These are phyloP conservation scores for Blastobotrys indianensis DNA, from an alignment of 1,139 yeast species.

Conservation along the genomic window DNA sequence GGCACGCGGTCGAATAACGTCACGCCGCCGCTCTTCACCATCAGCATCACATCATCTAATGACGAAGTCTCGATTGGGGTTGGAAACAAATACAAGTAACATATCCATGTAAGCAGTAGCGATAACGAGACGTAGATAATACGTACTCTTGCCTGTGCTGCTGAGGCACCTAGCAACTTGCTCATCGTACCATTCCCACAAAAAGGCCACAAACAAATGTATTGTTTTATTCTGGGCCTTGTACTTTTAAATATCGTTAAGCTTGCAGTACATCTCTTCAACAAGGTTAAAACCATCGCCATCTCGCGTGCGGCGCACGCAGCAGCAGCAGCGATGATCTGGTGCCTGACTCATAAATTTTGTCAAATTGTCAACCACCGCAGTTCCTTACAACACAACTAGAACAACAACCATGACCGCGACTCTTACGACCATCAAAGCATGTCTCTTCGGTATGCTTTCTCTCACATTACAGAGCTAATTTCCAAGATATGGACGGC, in stretches of 20 bases:
- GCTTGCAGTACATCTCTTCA: too few relatives aligned
- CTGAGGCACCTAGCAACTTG: too few relatives aligned
- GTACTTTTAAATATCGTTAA: too few relatives aligned
- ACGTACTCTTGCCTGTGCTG: too few relatives aligned
- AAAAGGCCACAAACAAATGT: too few relatives aligned
- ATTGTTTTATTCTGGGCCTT: too few relatives aligned
- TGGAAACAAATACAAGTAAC: neutral
- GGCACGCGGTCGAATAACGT: constrained; percentile 36
- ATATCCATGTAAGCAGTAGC: neutral
- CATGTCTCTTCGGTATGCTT: constrained; percentile 64
- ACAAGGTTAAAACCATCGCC: too few relatives aligned
- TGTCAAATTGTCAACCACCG: too few relatives aligned
- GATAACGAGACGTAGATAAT: neutral
- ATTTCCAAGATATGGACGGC: constrained; percentile 71
- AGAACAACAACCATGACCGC: neutral
- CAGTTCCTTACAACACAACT: neutral
- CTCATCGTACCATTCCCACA: neutral
- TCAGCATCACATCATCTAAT: constrained; percentile 24
- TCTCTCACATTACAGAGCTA: neutral
- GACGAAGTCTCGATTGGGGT: neutral
- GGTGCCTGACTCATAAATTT: neutral
- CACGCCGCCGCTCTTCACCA: constrained; percentile 35
- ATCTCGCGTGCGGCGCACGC: too few relatives aligned
- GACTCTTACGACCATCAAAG: constrained; percentile 41
- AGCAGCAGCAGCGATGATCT: too few relatives aligned